phyloP scores from a whole-genome alignment of 352 stramenopile genomes.

The Phytophthora ramorum region DNA sequence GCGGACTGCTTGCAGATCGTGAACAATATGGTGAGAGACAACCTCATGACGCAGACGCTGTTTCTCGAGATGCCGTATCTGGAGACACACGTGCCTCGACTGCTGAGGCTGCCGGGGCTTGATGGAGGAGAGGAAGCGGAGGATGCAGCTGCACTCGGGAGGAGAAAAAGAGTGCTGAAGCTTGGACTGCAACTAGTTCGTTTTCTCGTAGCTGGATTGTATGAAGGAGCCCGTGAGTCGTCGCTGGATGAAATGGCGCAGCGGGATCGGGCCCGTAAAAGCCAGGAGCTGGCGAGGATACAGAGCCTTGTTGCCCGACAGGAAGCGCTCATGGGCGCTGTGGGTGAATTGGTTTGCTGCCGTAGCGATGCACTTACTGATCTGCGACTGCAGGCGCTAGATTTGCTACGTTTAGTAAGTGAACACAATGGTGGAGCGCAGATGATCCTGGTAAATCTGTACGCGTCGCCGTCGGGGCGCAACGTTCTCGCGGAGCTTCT shows the following conservation, averaged over 20 bases:
- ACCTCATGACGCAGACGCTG: slow-evolving; percentile 81
- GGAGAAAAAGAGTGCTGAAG: slow-evolving; percentile 68
- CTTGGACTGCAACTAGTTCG: slow-evolving; percentile 71
- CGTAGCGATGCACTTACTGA: slow-evolving; percentile 51
- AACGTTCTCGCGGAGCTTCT: slow-evolving; percentile 69
- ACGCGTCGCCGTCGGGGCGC: slow-evolving; percentile 45
- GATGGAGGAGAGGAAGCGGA: slow-evolving; percentile 28
- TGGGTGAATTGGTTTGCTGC: slow-evolving; percentile 75
- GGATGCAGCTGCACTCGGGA: slow-evolving; percentile 24
- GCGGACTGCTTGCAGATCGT: slow-evolving; percentile 82
- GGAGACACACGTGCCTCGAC: slow-evolving; percentile 52
- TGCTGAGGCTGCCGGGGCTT: slow-evolving; percentile 48
- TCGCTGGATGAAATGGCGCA: slow-evolving; percentile 62
- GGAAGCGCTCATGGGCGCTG: slow-evolving; percentile 58
- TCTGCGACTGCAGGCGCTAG: slow-evolving; percentile 65
- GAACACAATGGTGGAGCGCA: slow-evolving; percentile 68
- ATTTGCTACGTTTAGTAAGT: slow-evolving; percentile 66
- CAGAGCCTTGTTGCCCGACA: slow-evolving; percentile 75
- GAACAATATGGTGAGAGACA: slow-evolving; percentile 83
- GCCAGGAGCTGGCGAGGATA: slow-evolving; percentile 51
- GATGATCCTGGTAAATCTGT: slow-evolving; percentile 74
- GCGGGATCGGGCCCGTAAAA: slow-evolving; percentile 59
- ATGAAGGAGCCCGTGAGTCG: slow-evolving; percentile 55
- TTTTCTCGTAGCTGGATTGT: slow-evolving; percentile 61
- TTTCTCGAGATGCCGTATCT: slow-evolving; percentile 70